Evolutionary conservation across 768 basidiomycete genomes (phyloP).

Genomic region (Coprinellus aureogranulatus): DNA sequence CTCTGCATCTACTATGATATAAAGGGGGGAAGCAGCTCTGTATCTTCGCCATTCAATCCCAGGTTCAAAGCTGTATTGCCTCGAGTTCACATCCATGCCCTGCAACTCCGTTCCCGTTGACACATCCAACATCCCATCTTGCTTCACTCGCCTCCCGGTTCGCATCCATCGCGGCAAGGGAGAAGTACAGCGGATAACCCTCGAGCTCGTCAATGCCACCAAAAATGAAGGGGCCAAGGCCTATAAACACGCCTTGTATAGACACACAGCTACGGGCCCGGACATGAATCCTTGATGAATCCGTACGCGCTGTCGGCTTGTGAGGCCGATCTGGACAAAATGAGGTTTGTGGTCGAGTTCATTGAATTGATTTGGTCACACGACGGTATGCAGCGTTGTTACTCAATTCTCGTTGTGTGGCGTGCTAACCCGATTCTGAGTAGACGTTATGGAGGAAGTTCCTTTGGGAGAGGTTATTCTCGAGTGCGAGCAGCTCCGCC

Average conservation of each 20-base stretch:
- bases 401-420: background rate
- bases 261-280: background rate
- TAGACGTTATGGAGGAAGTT: background rate
- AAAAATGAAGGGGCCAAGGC: background rate
- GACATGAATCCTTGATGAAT: constrained; percentile 2
- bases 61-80: no score
- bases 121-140: background rate
- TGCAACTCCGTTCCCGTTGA: background rate
- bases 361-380: background rate
- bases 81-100: no score
- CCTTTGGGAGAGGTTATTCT: background rate
- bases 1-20: no score
- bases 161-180: background rate
- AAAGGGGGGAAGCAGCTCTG: no score
- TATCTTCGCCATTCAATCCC: no score
- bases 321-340: background rate
- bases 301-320: background rate
- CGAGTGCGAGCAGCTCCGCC: background rate
- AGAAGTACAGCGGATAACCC: background rate
- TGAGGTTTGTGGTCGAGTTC: background rate
- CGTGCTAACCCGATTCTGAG: background rate
- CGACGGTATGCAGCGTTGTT: background rate
- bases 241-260: background rate
- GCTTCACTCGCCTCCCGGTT: background rate
- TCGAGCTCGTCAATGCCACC: background rate